Evolutionary conservation across 2,329 filamentous ascomycete genomes (phyloP), one percentile per base, ranked within the genome.

Genomic region (Emergomyces orientalis): DNA sequence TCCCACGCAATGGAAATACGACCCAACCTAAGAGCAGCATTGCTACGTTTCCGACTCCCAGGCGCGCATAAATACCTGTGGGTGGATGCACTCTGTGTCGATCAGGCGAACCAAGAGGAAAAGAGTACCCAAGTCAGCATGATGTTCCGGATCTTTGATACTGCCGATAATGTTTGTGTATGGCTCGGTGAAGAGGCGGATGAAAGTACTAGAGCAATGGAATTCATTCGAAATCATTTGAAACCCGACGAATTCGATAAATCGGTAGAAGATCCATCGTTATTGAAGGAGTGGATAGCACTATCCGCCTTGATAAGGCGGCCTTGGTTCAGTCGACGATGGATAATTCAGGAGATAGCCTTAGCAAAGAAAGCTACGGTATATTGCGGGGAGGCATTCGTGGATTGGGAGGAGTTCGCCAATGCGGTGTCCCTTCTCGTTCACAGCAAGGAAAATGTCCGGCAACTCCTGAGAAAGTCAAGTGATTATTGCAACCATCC

Each of bases 111-210:
- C 19, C 52, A 37, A 37, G 52, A 55, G 17, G 52, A 55, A 30
- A 55, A 55, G 37, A 55, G 52, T 2, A 32, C 30, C 30, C 52
- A 37, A 37, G 52, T 55, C 17, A 55, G 52, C 52, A 55, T 55
- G 52, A 55, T 55, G 52, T 55, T 55, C 30, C 52, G 52, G 17
- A 55, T 55, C 30, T 55, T 55, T 55, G 52, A 37, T 55, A 37
- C 52, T 22, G 52, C 52, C 17, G 30, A 55, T 32, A 55, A n/a
- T 22, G 52, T 55, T 19, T 37, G 52, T 37, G 52, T 55, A n/a
- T 55, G 52, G 52, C 52, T 55, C 2, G 52, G 52, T 2, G 52
- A 55, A 13, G 52, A 55, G n/a, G 30, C 52, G 8, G 52, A 55
- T 22, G 52, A 37, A 55, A 55, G 52, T 37, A 17, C 30, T 6